Conservation (phyloP, 371 early-diverging fungal genomes). For the Mucor racemosus region DNA sequence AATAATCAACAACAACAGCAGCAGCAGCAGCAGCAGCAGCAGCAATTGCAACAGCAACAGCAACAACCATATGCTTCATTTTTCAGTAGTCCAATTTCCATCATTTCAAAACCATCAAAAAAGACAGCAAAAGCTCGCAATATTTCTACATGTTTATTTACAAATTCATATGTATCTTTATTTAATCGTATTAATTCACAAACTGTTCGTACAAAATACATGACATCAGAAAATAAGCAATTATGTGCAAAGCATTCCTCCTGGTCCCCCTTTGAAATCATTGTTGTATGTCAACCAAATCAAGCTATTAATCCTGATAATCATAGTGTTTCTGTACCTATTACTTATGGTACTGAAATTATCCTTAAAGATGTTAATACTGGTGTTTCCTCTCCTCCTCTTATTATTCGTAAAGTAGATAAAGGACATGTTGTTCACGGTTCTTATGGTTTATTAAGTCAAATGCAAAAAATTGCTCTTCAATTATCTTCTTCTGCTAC, state of each 20-base stretch:
- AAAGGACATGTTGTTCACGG: conserved; percentile 68
- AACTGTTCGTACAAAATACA: conserved; percentile 85
- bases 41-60: conserved; percentile 22
- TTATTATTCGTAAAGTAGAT: conserved; percentile 80
- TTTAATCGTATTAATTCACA: conserved; percentile 90
- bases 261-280: conserved; percentile 82
- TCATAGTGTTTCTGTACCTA: conserved; percentile 44
- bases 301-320: conserved; percentile 40
- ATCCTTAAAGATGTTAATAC: conserved; percentile 71
- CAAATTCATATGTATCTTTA: conserved; percentile 70
- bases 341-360: conserved; percentile 80
- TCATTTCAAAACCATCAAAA: conserved; percentile 89
- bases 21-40: background rate
- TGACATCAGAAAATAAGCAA: conserved; percentile 56
- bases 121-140: conserved; percentile 84
- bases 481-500: conserved; percentile 50
- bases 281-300: conserved; percentile 57
- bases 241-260: conserved; percentile 77
- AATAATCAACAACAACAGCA: conserved; percentile 16
- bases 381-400: conserved; percentile 68
- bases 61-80: conserved; percentile 56
- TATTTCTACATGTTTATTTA: conserved; percentile 74
- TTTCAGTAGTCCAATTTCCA: conserved; percentile 71
- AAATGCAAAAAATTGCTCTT: conserved; percentile 88
- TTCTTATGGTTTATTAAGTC: conserved; percentile 77